Evolutionary conservation across 140 eudicot species (phyloP).

Genomic region (Oenanthe javanica): DNA sequence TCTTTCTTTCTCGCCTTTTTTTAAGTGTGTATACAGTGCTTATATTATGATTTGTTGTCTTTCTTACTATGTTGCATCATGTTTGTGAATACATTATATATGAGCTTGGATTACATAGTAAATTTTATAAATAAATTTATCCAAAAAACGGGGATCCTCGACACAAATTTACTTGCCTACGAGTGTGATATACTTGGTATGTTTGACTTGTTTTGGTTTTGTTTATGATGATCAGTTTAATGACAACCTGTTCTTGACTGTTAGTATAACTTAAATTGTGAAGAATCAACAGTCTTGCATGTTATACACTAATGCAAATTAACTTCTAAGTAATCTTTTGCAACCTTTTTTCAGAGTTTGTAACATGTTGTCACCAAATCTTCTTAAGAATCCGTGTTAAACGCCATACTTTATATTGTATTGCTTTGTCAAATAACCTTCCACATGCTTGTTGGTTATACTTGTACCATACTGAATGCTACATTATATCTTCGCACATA

Average conservation of each 20-base stretch:
- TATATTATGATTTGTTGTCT: not conserved
- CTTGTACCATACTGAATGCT: not conserved
- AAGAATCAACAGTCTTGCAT: not conserved
- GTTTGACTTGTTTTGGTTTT: not conserved
- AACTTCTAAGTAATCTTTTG: not conserved
- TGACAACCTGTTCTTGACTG: not conserved
- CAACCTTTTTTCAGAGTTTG: not conserved
- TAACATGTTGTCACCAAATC: not conserved
- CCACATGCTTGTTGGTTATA: not conserved
- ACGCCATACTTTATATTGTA: not conserved
- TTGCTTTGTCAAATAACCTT: not conserved
- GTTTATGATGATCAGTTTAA: not conserved
- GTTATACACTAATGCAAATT: not conserved
- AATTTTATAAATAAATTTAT: not conserved
- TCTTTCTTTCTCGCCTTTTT: not conserved
- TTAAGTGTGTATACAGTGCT: not conserved
- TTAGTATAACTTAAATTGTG: not conserved
- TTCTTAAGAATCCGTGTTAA: not conserved
- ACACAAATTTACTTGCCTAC: not conserved
- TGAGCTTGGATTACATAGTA: not conserved
- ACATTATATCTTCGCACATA: not conserved
- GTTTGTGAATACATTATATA: not conserved
- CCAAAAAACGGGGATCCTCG: not conserved
- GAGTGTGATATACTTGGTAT: not conserved
- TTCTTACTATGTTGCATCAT: not conserved